Evolutionary conservation across 106 monocot genomes (phyloP), one percentile per base, ranked within the genome.

Genomic region (Dioscorea alata): DNA sequence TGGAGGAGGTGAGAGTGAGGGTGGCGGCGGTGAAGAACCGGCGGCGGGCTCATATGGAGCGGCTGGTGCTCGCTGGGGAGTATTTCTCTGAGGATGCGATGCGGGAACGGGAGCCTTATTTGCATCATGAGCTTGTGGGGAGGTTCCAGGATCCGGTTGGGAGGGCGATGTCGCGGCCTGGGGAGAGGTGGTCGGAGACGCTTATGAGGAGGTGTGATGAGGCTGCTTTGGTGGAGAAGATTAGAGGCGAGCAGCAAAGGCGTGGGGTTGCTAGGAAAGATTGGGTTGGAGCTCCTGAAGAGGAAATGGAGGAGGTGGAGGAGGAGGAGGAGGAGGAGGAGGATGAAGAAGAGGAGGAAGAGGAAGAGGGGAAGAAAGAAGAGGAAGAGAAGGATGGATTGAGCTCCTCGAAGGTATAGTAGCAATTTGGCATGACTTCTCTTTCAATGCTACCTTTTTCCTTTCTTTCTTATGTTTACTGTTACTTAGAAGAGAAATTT

Each of bases 21-120:
- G 75, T 70, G 32, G 57, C 59, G n/a, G 68, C 74, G 16, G 89
- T 99, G 21, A 80, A 81, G 76, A 99, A 92, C 68, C 75, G 92
- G 20, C 69, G 97, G 14, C 69, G 87, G 76, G 92, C 97, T 8
- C 90, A 85, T 74, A 68, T 99, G 79, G 97, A 90, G 17, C 60
- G 68, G 48, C 64, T 92, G 9, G 74, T 87, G 2, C 48, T 49
- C 2, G 77, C 35, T 0, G 97, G 92, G 72, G 89, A 85, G 33
- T 97, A 97, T 60, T 97, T 97, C 71, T 89, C 92, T 0, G 97
- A 97, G 79, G 92, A 90, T 12, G 82, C 89, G 2, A 99, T 99
- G 97, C 62, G 92, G 69, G 92, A 92, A 77, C 73, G 97, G 62
- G 97, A 99, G 65, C 90, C 97, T 8, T 99, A 90, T 71, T 65